Evolutionary conservation across 768 basidiomycete genomes (phyloP).

Genomic region (Amanita pseudoporphyria): DNA sequence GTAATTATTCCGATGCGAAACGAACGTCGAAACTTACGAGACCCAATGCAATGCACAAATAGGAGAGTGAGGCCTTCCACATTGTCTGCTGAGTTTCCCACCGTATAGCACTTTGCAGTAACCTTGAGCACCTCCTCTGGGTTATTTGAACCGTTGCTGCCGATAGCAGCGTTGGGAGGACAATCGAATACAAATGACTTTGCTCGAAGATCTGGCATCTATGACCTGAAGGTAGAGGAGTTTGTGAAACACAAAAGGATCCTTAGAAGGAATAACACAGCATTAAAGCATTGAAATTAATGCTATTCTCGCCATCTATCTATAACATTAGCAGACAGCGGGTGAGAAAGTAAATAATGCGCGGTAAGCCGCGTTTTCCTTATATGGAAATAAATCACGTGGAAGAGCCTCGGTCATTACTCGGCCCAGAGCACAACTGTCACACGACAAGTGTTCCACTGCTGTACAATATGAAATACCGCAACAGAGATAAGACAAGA

Average conservation of each 20-base stretch:
- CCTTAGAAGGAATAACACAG: neutral
- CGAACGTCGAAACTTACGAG: constrained; percentile 24
- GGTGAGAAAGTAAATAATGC: no score
- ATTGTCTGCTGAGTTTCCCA: constrained; percentile 16
- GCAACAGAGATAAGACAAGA: no score
- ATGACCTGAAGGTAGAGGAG: no score
- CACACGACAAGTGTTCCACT: no score
- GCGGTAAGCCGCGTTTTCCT: no score
- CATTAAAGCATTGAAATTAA: neutral
- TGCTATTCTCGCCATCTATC: neutral
- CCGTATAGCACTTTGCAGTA: constrained; percentile 35
- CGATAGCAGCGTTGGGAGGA: neutral
- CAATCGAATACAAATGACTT: constrained; percentile 3
- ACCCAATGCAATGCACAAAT: constrained; percentile 37
- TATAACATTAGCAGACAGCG: neutral
- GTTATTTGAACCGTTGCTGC: neutral
- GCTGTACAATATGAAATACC: no score
- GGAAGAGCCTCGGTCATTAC: no score
- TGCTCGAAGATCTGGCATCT: constrained; percentile 2
- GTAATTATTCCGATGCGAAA: neutral
- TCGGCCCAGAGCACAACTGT: no score
- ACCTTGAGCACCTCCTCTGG: constrained; percentile 23
- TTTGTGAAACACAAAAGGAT: neutral
- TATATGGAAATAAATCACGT: no score
- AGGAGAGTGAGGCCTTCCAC: constrained; percentile 31